Base-by-base conservation (phyloP, 495 filamentous ascomycete species). In the Penicillium diatomitis region DNA sequence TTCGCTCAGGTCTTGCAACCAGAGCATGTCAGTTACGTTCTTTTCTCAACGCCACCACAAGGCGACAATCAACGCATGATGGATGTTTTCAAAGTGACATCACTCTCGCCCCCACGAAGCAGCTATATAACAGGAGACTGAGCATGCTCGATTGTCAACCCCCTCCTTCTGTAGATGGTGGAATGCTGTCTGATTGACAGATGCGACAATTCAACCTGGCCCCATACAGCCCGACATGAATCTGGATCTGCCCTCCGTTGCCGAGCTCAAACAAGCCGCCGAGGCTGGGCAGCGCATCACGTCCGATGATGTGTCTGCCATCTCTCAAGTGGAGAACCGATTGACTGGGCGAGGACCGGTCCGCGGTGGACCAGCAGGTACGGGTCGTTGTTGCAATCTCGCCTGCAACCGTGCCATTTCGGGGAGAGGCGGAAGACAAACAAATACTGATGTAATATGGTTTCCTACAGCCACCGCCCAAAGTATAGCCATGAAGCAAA, bases 321-420 rank as follows among this genome's bases (percentile, higher is more conserved):
- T 69, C 39, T 62, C 64, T 6, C 64, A 68, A n/a, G 63, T 57
- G 1, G 66, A 71, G 41, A 63, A 61, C 32, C 54, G 60, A n/a
- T 44, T 68, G 47, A 68, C 63, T 0, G 72, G 74, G 10, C 68
- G 69, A 2, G 71, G 73, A 8, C 71, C 74, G 11, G 74, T 80
- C 29, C 79, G 79, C 43, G 80, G 80, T 44, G 79, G 79, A 9
- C 72, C 79, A 35, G 70, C 71, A 7, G 71, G 73, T 49, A 54
- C 66, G 36, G 73, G 63, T 36, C 5, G 4, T 20, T 20, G 4
- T 20, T 20, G 20, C 20, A 20, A 20, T 20, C 20, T 20, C 20
- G 20, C 20, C 20, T 20, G 20, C 20, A 20, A 20, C 20, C 20
- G 20, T 20, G 20, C 20, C 20, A 20, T 20, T 20, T 20, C 20